phyloP scores from a whole-genome alignment of 371 early-diverging fungal genomes.

The Rhizopus microsporus region DNA sequence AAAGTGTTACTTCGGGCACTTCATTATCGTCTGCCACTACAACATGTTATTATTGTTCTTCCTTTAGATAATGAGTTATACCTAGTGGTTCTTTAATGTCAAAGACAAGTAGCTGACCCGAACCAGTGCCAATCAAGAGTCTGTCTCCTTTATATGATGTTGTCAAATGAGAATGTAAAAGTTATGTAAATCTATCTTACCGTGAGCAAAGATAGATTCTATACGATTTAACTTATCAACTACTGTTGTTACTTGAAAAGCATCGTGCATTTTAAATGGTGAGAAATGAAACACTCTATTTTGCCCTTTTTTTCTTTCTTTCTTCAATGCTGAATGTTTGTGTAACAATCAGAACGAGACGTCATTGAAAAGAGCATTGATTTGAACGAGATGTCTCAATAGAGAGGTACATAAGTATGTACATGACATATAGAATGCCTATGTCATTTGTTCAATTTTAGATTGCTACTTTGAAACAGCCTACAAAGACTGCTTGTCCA shows the following conservation, averaged over 20 bases:
- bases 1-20: slow-evolving; percentile 54
- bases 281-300: slow-evolving; percentile 5
- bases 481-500: too few relatives aligned
- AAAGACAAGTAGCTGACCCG: slow-evolving; percentile 72
- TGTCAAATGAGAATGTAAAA: neutral
- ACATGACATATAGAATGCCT: too few relatives aligned
- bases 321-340: neutral
- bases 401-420: neutral
- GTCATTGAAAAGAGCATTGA: neutral
- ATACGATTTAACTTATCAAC: slow-evolving; percentile 64
- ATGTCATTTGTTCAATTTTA: too few relatives aligned
- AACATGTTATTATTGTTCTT: too few relatives aligned
- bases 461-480: too few relatives aligned
- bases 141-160: slow-evolving; percentile 59
- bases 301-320: neutral
- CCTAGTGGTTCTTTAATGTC: slow-evolving; percentile 67
- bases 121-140: slow-evolving; percentile 71
- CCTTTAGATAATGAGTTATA: slow-evolving; percentile 14
- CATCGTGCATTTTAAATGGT: slow-evolving; percentile 56
- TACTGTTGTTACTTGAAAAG: slow-evolving; percentile 68
- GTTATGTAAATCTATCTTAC: slow-evolving; percentile 26
- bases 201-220: slow-evolving; percentile 67
- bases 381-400: too few relatives aligned
- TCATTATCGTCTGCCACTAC: slow-evolving; percentile 56
- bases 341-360: neutral